Conservation (phyloP, 352 stramenopile genomes). For the Pythium diclinum region DNA sequence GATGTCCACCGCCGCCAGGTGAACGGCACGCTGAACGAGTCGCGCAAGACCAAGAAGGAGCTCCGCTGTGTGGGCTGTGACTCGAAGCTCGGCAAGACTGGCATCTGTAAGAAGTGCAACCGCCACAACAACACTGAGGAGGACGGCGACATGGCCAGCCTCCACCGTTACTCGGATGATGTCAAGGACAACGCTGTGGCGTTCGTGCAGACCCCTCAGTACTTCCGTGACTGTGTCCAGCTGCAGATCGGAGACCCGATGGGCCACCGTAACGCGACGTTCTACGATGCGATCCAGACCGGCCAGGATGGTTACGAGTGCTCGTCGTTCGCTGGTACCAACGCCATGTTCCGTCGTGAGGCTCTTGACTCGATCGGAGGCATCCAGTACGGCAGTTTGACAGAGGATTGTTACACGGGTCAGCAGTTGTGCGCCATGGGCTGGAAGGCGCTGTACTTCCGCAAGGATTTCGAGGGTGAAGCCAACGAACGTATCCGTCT, state of each 20-base stretch:
- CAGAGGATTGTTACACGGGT: conserved; percentile 50
- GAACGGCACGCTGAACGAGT: conserved; percentile 38
- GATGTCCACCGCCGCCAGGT: conserved; percentile 43
- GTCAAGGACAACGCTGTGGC: conserved; percentile 41
- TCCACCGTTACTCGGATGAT: conserved; percentile 38
- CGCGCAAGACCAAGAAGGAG: conserved; percentile 29
- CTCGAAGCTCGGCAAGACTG: conserved; percentile 29
- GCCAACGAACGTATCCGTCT: conserved; percentile 42
- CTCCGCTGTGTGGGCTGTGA: conserved; percentile 36
- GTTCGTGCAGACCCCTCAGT: conserved; percentile 50
- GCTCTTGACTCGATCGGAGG: conserved; percentile 47
- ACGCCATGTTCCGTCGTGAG: conserved; percentile 50
- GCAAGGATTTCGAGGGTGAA: conserved; percentile 48
- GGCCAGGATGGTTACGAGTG: conserved; percentile 49
- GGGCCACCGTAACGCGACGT: conserved; percentile 43
- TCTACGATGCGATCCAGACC: conserved; percentile 46
- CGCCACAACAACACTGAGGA: conserved; percentile 21
- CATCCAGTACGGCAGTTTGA: conserved; percentile 51
- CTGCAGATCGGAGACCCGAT: conserved; percentile 45
- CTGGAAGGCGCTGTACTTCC: conserved; percentile 49
- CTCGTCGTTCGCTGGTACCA: conserved; percentile 46
- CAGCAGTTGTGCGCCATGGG: conserved; percentile 38
- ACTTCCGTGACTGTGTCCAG: conserved; percentile 43
- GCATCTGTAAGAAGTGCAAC: conserved; percentile 39
- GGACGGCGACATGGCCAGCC: conserved; percentile 23